These are phyloP conservation scores for Achaetomium macrosporum DNA, from an alignment of 2,329 filamentous ascomycete species.

Conservation along the genomic window DNA sequence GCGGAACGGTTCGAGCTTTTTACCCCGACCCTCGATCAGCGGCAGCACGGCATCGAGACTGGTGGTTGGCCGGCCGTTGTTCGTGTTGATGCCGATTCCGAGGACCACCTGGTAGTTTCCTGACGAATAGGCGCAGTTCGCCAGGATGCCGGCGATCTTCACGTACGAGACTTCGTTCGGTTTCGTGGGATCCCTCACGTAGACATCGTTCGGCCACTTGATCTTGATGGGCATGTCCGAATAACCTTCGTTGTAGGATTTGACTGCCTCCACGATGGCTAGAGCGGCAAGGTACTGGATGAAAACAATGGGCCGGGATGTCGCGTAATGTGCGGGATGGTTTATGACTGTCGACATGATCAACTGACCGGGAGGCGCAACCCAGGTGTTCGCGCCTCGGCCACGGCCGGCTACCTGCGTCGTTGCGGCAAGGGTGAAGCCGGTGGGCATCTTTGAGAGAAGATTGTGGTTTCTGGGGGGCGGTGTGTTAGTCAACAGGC, in stretches of 20 bases:
- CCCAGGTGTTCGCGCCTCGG: conserved; percentile 89
- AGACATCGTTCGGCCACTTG: conserved; percentile 98
- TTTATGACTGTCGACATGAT: conserved; percentile 86
- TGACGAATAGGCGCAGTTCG: conserved; percentile 76
- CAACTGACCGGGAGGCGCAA: conserved; percentile 78
- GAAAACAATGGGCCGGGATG: conserved; percentile 77
- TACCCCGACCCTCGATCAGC: conserved; percentile 29
- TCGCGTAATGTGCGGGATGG: conserved; percentile 68
- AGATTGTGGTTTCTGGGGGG: conserved; percentile 64
- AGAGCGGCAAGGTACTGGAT: conserved; percentile 89
- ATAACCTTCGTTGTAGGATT: conserved; percentile 71
- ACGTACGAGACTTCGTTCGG: conserved; percentile 53
- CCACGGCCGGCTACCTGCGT: conserved; percentile 84
- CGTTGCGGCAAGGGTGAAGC: conserved; percentile 83
- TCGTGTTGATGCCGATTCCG: conserved; percentile 81
- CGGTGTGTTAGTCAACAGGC: background rate
- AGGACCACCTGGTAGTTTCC: conserved; percentile 78
- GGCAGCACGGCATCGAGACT: conserved; percentile 71
- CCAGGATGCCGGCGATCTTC: conserved; percentile 89
- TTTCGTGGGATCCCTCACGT: conserved; percentile 59
- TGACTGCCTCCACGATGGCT: conserved; percentile 77
- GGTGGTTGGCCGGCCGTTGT: conserved; percentile 79
- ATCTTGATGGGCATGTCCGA: conserved; percentile 70
- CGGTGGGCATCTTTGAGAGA: conserved; percentile 68
- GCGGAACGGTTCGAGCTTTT: conserved; percentile 49